These are phyloP conservation scores for Zygosaccharomyces pseudorouxii DNA, from an alignment of 805 yeast species.

Conservation along the genomic window DNA sequence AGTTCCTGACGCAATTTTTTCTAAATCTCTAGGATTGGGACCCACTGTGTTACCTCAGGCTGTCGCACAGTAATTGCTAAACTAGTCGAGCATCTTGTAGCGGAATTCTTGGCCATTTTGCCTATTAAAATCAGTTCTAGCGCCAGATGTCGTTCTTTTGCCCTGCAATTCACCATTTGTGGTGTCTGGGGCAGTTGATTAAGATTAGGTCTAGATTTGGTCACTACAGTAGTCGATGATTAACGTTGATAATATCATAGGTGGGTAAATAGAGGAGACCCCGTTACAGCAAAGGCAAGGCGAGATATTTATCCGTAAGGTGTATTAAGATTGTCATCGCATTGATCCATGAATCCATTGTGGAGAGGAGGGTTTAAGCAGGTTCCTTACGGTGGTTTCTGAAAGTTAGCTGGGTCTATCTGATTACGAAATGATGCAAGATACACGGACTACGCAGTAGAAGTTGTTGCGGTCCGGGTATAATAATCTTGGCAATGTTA, in stretches of 20 bases:
- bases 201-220: not conserved
- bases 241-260: not conserved
- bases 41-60: not conserved
- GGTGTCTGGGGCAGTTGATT: not conserved
- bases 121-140: not conserved
- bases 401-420: no score
- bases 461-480: no score
- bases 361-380: not conserved
- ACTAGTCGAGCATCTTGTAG: not conserved
- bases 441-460: no score
- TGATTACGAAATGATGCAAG: no score
- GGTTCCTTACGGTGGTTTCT: not conserved
- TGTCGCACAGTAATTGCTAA: not conserved
- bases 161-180: not conserved
- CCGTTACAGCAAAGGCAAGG: not conserved
- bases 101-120: not conserved
- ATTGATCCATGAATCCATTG: not conserved
- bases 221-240: not conserved
- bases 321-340: not conserved
- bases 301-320: not conserved
- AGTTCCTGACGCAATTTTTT: not conserved
- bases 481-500: no score
- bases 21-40: not conserved
- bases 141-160: not conserved
- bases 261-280: not conserved